These are phyloP conservation scores for Backusella mclennaniae DNA, from an alignment of 192 early-diverging fungal species.

Conservation along the genomic window DNA sequence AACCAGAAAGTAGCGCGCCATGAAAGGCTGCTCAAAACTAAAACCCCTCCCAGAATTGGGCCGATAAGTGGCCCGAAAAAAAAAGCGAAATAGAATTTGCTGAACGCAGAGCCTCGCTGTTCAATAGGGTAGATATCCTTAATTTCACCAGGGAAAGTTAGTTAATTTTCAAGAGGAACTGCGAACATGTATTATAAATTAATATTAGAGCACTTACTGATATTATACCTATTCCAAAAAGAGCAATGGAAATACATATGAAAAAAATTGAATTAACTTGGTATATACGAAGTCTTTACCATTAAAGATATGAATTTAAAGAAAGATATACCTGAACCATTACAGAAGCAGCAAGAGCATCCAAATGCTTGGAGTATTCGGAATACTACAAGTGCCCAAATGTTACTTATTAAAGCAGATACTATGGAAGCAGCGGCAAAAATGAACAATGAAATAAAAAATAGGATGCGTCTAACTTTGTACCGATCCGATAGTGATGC, in stretches of 20 bases:
- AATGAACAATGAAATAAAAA: constrained; percentile 35
- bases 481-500: constrained; percentile 44
- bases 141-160: background rate
- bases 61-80: constrained; percentile 26
- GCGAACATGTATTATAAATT: background rate
- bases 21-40: constrained; percentile 31
- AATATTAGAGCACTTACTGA: constrained; percentile 24
- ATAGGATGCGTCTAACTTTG: constrained; percentile 39
- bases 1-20: constrained; percentile 50
- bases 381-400: constrained; percentile 35
- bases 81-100: constrained; percentile 29
- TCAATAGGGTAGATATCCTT: constrained; percentile 30
- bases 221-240: constrained; percentile 13
- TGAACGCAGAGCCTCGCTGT: constrained; percentile 30
- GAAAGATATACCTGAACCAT: constrained; percentile 36
- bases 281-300: background rate
- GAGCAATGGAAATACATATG: background rate
- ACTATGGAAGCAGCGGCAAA: constrained; percentile 43
- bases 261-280: background rate
- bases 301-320: background rate
- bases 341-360: constrained; percentile 37
- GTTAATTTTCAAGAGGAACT: background rate
- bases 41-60: background rate
- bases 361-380: constrained; percentile 46
- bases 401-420: constrained; percentile 37